Percentiles rank a stretch among this genome's conserved stretches.
These are phyloP conservation scores for Stephanodiscus minutulus DNA, from an alignment of 108 stramenopile genomes.

Conservation along the genomic window DNA sequence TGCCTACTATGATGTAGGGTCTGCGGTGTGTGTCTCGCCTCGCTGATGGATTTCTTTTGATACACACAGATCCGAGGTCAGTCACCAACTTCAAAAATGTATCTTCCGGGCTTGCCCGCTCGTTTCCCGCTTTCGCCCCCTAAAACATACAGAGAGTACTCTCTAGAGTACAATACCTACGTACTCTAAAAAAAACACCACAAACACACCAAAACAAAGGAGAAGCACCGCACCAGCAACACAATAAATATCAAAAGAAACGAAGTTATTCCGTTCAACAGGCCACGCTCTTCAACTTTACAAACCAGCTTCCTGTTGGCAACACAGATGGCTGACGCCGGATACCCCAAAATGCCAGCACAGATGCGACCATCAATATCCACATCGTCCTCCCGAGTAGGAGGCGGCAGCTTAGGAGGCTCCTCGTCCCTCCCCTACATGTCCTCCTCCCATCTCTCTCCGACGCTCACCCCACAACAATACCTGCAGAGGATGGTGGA, in stretches of 20 bases:
- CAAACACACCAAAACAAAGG: too few species aligned
- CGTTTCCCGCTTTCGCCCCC: too few species aligned
- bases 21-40: not conserved
- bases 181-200: too few species aligned
- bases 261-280: not conserved
- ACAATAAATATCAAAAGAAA: not conserved
- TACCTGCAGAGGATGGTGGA: constrained; percentile 69
- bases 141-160: too few species aligned
- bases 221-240: not conserved
- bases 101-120: not conserved
- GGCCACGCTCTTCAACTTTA: not conserved
- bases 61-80: too few species aligned
- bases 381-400: constrained; percentile 16
- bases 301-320: not conserved
- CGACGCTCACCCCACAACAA: constrained; percentile 52
- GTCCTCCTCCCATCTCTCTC: constrained; percentile 4
- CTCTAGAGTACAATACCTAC: too few species aligned
- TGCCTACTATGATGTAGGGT: not conserved
- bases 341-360: constrained; percentile 37
- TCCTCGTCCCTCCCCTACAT: constrained; percentile 23
- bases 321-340: constrained; percentile 8
- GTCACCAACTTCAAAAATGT: not conserved
- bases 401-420: constrained; percentile 18
- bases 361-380: constrained; percentile 30
- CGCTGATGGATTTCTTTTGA: not conserved